Evolutionary conservation across 441 rosid species (phyloP).

Genomic region (Euphorbia corollata): DNA sequence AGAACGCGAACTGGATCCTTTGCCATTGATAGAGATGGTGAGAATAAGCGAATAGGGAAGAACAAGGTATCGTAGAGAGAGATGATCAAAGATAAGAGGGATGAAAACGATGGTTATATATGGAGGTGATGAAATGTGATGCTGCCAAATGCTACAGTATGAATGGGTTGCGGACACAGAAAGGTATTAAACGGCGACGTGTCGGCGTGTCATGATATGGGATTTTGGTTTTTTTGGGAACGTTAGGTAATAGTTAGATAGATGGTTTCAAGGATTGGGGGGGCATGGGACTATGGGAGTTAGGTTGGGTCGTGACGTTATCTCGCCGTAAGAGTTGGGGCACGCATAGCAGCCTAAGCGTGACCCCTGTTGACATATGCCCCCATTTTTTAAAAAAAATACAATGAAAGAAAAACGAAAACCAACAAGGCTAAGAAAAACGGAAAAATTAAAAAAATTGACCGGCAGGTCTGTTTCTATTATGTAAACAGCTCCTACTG

Average conservation of each 20-base stretch:
- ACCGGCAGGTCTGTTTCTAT: too few species aligned
- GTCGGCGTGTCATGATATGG: not conserved
- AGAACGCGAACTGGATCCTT: constrained; percentile 84
- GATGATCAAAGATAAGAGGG: not conserved
- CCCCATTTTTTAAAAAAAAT: too few species aligned
- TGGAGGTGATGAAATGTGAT: not conserved
- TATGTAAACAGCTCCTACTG: too few species aligned
- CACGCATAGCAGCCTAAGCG: not conserved
- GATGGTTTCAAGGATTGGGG: not conserved
- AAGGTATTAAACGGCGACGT: not conserved
- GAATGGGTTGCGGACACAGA: not conserved
- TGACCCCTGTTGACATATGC: constrained; percentile 6
- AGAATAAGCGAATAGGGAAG: not conserved
- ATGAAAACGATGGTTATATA: constrained; percentile 5
- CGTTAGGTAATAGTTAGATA: too few species aligned
- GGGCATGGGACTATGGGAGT: not conserved
- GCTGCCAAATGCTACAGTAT: not conserved
- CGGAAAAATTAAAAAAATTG: too few species aligned
- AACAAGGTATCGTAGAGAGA: not conserved
- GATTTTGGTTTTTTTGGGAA: too few species aligned
- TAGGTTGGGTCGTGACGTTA: too few species aligned
- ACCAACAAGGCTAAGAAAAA: too few species aligned
- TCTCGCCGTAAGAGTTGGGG: not conserved
- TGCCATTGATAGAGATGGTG: constrained; percentile 45
- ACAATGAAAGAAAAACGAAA: too few species aligned